Conservation (phyloP, 352 stramenopile species). For the Phytophthora fragariaefolia region DNA sequence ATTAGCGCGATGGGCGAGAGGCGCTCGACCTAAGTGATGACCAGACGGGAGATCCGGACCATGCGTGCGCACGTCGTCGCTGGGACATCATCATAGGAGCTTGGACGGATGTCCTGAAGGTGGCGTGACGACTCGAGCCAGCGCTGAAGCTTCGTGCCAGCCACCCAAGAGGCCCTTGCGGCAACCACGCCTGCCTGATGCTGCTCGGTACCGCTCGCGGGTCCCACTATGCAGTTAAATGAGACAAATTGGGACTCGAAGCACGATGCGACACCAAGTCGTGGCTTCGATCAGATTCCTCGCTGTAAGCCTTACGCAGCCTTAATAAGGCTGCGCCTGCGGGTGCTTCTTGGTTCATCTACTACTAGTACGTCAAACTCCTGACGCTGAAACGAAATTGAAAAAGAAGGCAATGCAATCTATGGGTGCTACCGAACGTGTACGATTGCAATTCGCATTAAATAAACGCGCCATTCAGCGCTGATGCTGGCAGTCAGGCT, state of each 20-base stretch:
- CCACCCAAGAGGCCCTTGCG: not conserved
- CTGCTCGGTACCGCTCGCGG: conserved; percentile 10
- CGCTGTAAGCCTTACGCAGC: too few species aligned
- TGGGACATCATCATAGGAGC: not conserved
- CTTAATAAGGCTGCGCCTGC: too few species aligned
- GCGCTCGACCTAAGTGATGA: not conserved
- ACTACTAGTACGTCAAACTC: too few species aligned
- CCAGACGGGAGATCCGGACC: not conserved
- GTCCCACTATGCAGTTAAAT: conserved; percentile 26
- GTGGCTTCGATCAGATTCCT: conserved; percentile 3
- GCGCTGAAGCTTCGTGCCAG: not conserved
- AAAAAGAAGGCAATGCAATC: not conserved
- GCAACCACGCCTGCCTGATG: conserved; percentile 26
- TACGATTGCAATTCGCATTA: conserved; percentile 24
- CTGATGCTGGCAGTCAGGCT: conserved; percentile 1
- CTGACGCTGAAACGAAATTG: not conserved
- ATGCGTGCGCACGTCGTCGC: not conserved
- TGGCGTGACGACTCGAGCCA: too few species aligned
- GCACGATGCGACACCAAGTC: not conserved
- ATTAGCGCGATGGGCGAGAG: not conserved
- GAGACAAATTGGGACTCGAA: conserved; percentile 12
- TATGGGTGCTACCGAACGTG: not conserved
- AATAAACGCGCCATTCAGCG: conserved; percentile 13
- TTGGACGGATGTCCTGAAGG: not conserved
- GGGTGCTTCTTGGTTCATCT: too few species aligned